These are phyloP conservation scores for Quercus tomentella DNA, from an alignment of 331 rosid species.

Conservation along the genomic window DNA sequence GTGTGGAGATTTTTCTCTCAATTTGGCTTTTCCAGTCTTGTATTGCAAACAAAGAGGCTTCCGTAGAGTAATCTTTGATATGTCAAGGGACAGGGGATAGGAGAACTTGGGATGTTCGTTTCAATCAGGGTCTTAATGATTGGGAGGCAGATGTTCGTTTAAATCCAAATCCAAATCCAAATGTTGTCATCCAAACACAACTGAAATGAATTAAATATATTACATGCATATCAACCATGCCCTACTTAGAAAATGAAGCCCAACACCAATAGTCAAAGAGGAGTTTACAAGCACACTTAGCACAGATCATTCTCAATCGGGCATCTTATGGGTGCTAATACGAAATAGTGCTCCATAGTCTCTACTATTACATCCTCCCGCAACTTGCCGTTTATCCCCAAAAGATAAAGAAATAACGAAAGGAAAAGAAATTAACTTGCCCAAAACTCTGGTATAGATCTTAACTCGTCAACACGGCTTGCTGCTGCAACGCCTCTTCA, in stretches of 20 bases:
- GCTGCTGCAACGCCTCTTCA: slow-evolving; percentile 57
- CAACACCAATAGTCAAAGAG: not conserved
- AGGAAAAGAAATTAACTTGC: not conserved
- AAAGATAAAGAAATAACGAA: not conserved
- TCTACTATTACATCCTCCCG: not conserved
- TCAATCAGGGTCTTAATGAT: too few relatives aligned
- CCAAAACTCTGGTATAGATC: slow-evolving; percentile 16
- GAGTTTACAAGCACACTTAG: not conserved
- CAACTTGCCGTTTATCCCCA: not conserved
- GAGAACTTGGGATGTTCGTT: too few relatives aligned
- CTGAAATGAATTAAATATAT: not conserved
- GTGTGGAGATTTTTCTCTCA: too few relatives aligned
- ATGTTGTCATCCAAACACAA: too few relatives aligned
- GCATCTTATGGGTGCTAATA: not conserved
- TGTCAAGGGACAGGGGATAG: too few relatives aligned
- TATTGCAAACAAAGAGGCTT: too few relatives aligned
- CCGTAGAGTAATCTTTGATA: too few relatives aligned
- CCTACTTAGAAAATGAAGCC: not conserved
- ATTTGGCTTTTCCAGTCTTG: too few relatives aligned
- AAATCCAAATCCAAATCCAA: too few relatives aligned
- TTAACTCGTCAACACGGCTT: slow-evolving; percentile 54
- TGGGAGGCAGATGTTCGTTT: too few relatives aligned
- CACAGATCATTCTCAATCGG: not conserved
- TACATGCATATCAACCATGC: not conserved
- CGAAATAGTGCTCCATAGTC: not conserved